phyloP scores from a whole-genome alignment of 352 stramenopile species.

The Pythium phragmiticola region DNA sequence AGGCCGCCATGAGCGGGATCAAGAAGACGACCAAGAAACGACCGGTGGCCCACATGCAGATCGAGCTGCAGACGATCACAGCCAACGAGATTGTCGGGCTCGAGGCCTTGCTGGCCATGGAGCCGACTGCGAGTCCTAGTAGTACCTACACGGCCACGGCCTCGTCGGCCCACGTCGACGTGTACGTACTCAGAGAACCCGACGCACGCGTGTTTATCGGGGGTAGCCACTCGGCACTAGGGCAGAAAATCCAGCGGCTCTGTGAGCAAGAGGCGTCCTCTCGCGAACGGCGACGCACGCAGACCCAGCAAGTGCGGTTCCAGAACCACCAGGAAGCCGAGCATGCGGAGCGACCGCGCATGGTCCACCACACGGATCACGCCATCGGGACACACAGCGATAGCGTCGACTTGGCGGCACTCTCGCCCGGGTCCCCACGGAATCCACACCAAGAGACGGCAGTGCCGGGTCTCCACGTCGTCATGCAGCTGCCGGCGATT shows the following conservation, averaged over 20 bases:
- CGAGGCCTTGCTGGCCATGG: conserved; percentile 30
- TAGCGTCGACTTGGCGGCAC: conserved; percentile 1
- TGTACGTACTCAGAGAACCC: conserved; percentile 39
- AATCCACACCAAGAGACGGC: not conserved
- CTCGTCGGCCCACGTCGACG: conserved; percentile 35
- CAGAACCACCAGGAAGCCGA: not conserved
- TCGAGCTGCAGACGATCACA: conserved; percentile 36
- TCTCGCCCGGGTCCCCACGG: not conserved
- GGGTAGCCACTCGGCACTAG: conserved; percentile 17
- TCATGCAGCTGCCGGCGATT: conserved; percentile 9
- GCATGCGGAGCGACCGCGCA: not conserved
- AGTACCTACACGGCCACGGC: conserved; percentile 17
- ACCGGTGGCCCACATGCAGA: conserved; percentile 25
- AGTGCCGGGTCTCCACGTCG: not conserved
- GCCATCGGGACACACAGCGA: not conserved
- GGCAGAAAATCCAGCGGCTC: conserved; percentile 5
- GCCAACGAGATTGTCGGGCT: conserved; percentile 38
- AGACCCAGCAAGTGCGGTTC: not conserved
- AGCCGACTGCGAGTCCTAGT: not conserved
- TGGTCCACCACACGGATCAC: not conserved
- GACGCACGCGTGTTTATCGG: conserved; percentile 28
- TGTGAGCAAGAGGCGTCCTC: not conserved
- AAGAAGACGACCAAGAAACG: conserved; percentile 24
- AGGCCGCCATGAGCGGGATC: not conserved
- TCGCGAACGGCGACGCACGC: not conserved